Conservation (phyloP, 345 rosid species). For the Gossypium mustelinum region DNA sequence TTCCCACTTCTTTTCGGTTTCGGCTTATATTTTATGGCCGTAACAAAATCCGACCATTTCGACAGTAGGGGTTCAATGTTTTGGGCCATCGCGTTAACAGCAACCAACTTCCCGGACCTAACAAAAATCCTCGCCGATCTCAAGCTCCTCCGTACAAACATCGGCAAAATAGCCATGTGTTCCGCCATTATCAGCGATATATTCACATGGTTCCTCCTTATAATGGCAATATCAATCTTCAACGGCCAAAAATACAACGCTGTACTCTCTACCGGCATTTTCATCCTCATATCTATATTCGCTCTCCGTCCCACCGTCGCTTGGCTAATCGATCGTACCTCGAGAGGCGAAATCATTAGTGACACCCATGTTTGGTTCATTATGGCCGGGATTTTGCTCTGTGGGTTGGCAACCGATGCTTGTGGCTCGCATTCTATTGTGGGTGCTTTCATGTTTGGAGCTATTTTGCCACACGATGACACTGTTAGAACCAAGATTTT, state of each 20-base stretch:
- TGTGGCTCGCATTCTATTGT: slow-evolving; percentile 48
- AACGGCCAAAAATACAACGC: slow-evolving; percentile 1
- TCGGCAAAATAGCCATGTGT: slow-evolving; percentile 47
- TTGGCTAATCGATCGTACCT: slow-evolving; percentile 29
- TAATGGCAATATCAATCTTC: slow-evolving; percentile 18
- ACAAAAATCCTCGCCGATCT: slow-evolving; percentile 52
- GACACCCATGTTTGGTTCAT: slow-evolving; percentile 42
- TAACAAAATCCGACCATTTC: not conserved
- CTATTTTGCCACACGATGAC: slow-evolving; percentile 45
- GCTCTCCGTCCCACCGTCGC: slow-evolving; percentile 38
- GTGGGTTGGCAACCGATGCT: slow-evolving; percentile 41
- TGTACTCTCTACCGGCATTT: slow-evolving; percentile 21
- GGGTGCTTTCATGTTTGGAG: slow-evolving; percentile 70
- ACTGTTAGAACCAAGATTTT: slow-evolving; percentile 23
- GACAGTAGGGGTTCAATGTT: slow-evolving; percentile 30
- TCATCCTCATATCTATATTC: slow-evolving; percentile 30
- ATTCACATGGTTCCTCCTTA: slow-evolving; percentile 46
- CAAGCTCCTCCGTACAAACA: slow-evolving; percentile 59
- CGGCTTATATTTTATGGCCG: slow-evolving; percentile 26
- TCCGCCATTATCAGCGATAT: slow-evolving; percentile 46
- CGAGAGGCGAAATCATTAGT: slow-evolving; percentile 28
- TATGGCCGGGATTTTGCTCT: slow-evolving; percentile 40
- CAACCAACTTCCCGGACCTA: slow-evolving; percentile 62
- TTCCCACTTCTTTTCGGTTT: slow-evolving; percentile 34
- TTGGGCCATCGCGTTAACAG: slow-evolving; percentile 45